phyloP scores from a whole-genome alignment of 352 stramenopile species.

The Phytopythium montanum region DNA sequence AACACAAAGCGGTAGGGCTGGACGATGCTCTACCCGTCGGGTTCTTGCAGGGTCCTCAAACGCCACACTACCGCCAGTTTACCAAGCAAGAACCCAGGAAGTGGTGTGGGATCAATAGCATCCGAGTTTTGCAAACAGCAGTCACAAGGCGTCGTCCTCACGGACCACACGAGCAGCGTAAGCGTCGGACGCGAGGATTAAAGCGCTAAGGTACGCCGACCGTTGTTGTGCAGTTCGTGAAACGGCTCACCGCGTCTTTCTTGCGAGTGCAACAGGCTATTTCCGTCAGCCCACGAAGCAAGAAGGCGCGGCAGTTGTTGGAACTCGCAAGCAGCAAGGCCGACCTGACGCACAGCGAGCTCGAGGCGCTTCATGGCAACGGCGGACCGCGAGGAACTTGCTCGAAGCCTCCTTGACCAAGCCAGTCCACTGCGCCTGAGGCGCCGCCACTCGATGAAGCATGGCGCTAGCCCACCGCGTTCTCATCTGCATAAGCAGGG shows the following conservation, averaged over 20 bases:
- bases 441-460: slow-evolving; percentile 14
- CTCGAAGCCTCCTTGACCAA: slow-evolving; percentile 44
- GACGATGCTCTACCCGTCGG: neutral
- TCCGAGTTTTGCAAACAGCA: neutral
- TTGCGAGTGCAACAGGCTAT: neutral
- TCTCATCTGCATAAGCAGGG: slow-evolving; percentile 18
- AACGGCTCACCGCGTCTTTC: neutral
- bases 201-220: neutral
- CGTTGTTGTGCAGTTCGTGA: neutral
- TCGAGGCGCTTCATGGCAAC: slow-evolving; percentile 31
- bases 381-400: slow-evolving; percentile 36
- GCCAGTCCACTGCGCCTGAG: neutral
- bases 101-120: neutral
- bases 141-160: neutral
- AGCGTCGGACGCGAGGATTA: neutral
- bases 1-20: slow-evolving; percentile 33
- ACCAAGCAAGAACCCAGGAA: neutral
- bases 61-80: neutral
- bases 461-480: slow-evolving; percentile 11
- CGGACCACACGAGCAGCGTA: neutral
- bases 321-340: neutral
- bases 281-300: neutral
- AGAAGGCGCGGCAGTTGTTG: neutral
- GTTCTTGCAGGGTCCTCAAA: neutral
- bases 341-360: neutral